Evolutionary conservation across 257 asterid species (phyloP), one percentile per base, ranked within the genome.

Genomic region (Gardenia jasminoides): DNA sequence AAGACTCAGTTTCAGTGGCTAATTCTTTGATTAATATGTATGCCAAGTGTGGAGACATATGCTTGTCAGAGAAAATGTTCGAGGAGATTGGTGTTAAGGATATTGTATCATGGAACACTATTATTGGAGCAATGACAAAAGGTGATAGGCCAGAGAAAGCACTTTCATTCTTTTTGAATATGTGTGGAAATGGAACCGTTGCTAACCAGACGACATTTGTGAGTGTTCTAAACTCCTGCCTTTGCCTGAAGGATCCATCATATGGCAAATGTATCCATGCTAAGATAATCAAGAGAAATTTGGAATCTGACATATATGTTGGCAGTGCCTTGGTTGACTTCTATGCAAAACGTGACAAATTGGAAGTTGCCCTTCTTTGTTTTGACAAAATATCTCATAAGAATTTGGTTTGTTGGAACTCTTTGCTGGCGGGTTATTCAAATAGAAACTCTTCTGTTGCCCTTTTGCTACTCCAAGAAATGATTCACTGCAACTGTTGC

Each of bases 251-350:
- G 28, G 76, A 44, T 78, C 77, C 77, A 75, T 84, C 82, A 0
- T 79, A 36, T 50, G 98, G 98, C 73, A 83, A 94, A 70, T 86
- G 78, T 79, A 78, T 92, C 65, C 97, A 92, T 83, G 91, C 88
- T 1, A 89, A 80, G 84, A 77, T 83, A 78, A 83, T 95, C 56
- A 91, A 90, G 91, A 87, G 66, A 71, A 68, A 84, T 72, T 84
- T 87, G 19, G 92, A 87, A 33, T 81, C 84, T 52, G 81, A 87
- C 78, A 86, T 86, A 58, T 87, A 79, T 50, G 76, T 84, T 4
- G 98, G 99, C 70, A 85, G 93, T 83, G 88, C 92, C 62, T 80
- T 95, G 89, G 86, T 90, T 67, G 84, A 83, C 77, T 93, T 93
- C 66, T 95, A 95, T 78, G 90, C 89, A 31, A 91, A 89, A 70